Evolutionary conservation across 1,139 yeast species (phyloP).

Genomic region (Lodderomyces pseudojiufengensis): DNA sequence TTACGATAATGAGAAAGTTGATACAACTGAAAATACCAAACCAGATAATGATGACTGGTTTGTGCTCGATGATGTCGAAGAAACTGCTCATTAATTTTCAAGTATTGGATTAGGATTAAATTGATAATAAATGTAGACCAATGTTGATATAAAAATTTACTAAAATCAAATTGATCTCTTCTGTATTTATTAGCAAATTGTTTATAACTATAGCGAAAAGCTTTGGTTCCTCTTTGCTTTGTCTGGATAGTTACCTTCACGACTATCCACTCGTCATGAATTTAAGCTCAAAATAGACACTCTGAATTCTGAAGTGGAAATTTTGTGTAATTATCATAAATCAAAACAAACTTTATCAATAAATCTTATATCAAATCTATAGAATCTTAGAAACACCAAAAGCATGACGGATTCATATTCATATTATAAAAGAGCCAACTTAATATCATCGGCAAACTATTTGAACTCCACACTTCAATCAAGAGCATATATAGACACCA

Average conservation of each 20-base stretch:
- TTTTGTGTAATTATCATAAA: neutral
- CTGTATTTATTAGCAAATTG: no score
- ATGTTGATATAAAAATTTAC: no score
- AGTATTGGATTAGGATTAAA: neutral
- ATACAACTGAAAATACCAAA: slow-evolving; percentile 38
- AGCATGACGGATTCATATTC: neutral
- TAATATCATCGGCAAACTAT: slow-evolving; percentile 29
- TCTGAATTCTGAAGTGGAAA: no score
- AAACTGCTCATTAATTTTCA: slow-evolving; percentile 40
- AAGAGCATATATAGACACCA: slow-evolving; percentile 35
- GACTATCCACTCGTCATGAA: no score
- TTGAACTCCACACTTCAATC: slow-evolving; percentile 35
- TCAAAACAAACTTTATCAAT: slow-evolving; percentile 1
- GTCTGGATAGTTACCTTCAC: no score
- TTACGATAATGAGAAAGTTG: slow-evolving; percentile 22
- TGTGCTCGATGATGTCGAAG: slow-evolving; percentile 71
- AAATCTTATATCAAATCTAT: no score
- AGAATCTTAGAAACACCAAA: no score
- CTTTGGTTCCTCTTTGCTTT: no score
- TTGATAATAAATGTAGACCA: no score
- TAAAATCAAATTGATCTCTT: no score
- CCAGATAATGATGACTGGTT: slow-evolving; percentile 71
- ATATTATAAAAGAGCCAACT: slow-evolving; percentile 12
- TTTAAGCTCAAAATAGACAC: no score
- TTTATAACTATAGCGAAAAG: no score